These are phyloP conservation scores for Zymoseptoria passerinii DNA, from an alignment of 2,329 filamentous ascomycete genomes.

Conservation along the genomic window DNA sequence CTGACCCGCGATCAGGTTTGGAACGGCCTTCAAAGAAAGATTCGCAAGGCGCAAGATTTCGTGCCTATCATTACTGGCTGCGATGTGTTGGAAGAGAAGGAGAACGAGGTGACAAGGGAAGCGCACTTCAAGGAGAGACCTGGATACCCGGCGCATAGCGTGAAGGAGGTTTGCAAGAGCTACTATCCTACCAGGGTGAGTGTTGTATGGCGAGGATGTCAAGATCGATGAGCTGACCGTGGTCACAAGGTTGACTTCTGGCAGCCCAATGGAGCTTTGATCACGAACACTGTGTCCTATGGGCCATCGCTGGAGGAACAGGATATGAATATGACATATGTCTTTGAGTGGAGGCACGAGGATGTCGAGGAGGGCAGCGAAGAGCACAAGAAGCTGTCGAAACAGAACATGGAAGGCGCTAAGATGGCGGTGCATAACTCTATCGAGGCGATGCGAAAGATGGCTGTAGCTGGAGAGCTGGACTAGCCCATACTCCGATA, in stretches of 20 bases:
- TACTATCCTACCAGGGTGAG: constrained; percentile 36
- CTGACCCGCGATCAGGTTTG: constrained; percentile 34
- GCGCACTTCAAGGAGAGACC: constrained; percentile 34
- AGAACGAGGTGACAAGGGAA: constrained; percentile 28
- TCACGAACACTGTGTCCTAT: constrained; percentile 39
- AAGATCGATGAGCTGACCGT: neutral
- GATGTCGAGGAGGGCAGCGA: constrained; percentile 30
- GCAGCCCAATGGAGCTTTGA: constrained; percentile 35
- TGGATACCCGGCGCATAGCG: constrained; percentile 21
- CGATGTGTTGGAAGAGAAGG: constrained; percentile 34
- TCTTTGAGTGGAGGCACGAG: constrained; percentile 36
- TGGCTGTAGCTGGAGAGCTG: constrained; percentile 29
- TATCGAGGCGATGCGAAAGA: constrained; percentile 37
- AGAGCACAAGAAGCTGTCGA: constrained; percentile 26
- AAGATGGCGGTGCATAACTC: constrained; percentile 37
- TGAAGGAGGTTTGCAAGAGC: constrained; percentile 33
- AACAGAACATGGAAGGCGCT: constrained; percentile 25
- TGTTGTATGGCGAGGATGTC: neutral
- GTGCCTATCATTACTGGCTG: constrained; percentile 37
- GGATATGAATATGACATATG: constrained; percentile 40
- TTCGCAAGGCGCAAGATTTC: constrained; percentile 39
- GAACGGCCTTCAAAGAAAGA: constrained; percentile 40
- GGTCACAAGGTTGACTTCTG: constrained; percentile 37
- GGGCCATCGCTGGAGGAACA: constrained; percentile 27
- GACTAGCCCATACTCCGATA: constrained; percentile 8